Percentiles rank a stretch among this genome's conserved stretches.
Conservation (phyloP, 2,329 filamentous ascomycete genomes). For the Fusarium acutatum region DNA sequence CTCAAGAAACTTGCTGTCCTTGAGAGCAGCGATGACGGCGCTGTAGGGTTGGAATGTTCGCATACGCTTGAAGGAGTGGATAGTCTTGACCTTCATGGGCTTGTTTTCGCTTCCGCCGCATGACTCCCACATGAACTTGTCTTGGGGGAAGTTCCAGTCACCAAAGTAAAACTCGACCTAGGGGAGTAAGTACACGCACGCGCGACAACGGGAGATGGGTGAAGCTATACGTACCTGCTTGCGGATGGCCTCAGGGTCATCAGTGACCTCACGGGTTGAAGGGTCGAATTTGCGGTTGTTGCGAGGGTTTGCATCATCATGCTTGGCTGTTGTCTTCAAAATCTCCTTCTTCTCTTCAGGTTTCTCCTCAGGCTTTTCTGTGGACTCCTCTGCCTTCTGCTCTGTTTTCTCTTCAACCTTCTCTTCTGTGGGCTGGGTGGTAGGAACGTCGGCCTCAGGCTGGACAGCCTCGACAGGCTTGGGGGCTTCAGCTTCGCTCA, state of each 20-base stretch:
- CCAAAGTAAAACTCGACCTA: slow-evolving; percentile 97
- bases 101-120: slow-evolving; percentile 84
- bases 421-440: slow-evolving; percentile 40
- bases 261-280: slow-evolving; percentile 71
- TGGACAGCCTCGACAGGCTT: slow-evolving; percentile 52
- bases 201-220: neutral
- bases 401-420: slow-evolving; percentile 41
- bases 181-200: slow-evolving; percentile 9
- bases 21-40: slow-evolving; percentile 83
- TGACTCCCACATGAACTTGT: slow-evolving; percentile 84
- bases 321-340: slow-evolving; percentile 56
- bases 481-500: slow-evolving; percentile 52
- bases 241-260: slow-evolving; percentile 82
- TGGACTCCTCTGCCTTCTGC: slow-evolving; percentile 38
- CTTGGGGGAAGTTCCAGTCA: slow-evolving; percentile 86
- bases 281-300: slow-evolving; percentile 78
- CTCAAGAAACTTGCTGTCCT: slow-evolving; percentile 76
- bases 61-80: slow-evolving; percentile 96
- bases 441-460: slow-evolving; percentile 41
- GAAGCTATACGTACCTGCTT: slow-evolving; percentile 69
- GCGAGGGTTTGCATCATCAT: slow-evolving; percentile 50
- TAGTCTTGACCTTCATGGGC: slow-evolving; percentile 78
- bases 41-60: slow-evolving; percentile 89
- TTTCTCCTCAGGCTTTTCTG: slow-evolving; percentile 40
- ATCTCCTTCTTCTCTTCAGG: slow-evolving; percentile 44